Base-by-base conservation (phyloP, 495 filamentous ascomycete genomes). In the Geoglossum glabrum region DNA sequence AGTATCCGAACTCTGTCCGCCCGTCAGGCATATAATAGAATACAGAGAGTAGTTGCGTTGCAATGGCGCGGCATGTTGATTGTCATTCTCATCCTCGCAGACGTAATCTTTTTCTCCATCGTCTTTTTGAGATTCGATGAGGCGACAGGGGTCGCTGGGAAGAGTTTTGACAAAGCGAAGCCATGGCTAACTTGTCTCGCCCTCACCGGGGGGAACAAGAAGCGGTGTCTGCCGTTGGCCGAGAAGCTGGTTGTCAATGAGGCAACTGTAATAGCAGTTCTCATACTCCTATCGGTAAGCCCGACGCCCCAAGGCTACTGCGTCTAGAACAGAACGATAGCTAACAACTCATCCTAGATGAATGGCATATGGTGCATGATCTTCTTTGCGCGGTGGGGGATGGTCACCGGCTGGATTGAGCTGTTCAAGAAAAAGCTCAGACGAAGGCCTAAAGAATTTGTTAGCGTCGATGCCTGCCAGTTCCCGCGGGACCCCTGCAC, bases 61-160 rank as follows among this genome's bases (percentile, higher is more conserved):
- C 92, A 98, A 69, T 98, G 92, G 92, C 76, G 93, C 60, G 88
- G 88, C 51, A 87, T 94, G 49, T 77, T 79, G 27, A 81, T 96
- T 45, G 87, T 95, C 23, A 71, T 90, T 33, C 80, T 95, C 63
- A 93, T 97, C 60, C 74, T 96, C 57, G 77, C 78, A 47, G 88
- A 96, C 67, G 85, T 95, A 49, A 79, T 97, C 61, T 90, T 93
- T 73, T 90, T 97, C 65, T 81, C 88, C 9, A 76, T 93, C 21
- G 77, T 95, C 57, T 97, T 96, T 68, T 80, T 97, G 58, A 82
- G 84, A 64, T 75, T 94, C 61, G 85, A 98, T 67, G 78, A 77
- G 47, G 78, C 83, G 6, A 73, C 84, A 9, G 67, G 77, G 51
- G 65, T 75, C 31, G 79, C 79, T 3, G 67, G 70, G 15, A 64